phyloP scores from a whole-genome alignment of 139 green algal species.

The Choricystis sp. region DNA sequence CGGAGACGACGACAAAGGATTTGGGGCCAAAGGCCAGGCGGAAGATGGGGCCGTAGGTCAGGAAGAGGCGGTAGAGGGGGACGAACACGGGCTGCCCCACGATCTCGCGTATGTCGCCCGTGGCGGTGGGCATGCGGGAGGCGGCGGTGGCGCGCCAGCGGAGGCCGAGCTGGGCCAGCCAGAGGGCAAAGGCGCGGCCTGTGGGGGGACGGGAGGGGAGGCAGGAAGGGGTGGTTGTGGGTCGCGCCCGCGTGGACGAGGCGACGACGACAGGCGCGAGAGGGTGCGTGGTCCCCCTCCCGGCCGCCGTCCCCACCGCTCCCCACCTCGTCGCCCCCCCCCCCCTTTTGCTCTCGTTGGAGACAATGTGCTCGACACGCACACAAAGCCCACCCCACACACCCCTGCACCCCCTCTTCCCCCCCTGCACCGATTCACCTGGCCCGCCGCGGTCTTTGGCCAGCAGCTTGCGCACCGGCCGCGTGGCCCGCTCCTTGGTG shows the following conservation, averaged over 20 bases:
- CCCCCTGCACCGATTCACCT: constrained; percentile 15
- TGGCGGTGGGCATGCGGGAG: constrained; percentile 57
- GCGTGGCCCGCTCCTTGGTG: constrained; percentile 58
- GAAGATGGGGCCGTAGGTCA: constrained; percentile 58
- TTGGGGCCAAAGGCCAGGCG: constrained; percentile 88
- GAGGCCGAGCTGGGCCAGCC: constrained; percentile 46
- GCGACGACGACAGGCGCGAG: too few species aligned
- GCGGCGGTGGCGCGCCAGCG: constrained; percentile 39
- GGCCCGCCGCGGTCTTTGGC: constrained; percentile 44
- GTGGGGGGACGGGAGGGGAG: background rate
- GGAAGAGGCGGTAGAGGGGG: constrained; percentile 80
- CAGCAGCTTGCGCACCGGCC: constrained; percentile 46
- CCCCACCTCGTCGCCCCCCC: too few species aligned
- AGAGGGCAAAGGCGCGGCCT: constrained; percentile 34
- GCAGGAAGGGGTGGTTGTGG: background rate
- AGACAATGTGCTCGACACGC: too few species aligned
- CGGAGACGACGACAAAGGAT: constrained; percentile 83
- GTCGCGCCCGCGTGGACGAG: background rate
- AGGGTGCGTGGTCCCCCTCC: too few species aligned
- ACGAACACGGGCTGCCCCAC: constrained; percentile 91
- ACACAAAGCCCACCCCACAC: too few species aligned
- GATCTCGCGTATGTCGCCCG: constrained; percentile 75
- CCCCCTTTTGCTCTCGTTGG: background rate
- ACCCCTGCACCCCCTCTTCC: too few species aligned
- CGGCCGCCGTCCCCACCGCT: too few species aligned